Evolutionary conservation across 164 flowering plant species (phyloP), one percentile per base, ranked within the genome.

Genomic region (Annona squamosa): DNA sequence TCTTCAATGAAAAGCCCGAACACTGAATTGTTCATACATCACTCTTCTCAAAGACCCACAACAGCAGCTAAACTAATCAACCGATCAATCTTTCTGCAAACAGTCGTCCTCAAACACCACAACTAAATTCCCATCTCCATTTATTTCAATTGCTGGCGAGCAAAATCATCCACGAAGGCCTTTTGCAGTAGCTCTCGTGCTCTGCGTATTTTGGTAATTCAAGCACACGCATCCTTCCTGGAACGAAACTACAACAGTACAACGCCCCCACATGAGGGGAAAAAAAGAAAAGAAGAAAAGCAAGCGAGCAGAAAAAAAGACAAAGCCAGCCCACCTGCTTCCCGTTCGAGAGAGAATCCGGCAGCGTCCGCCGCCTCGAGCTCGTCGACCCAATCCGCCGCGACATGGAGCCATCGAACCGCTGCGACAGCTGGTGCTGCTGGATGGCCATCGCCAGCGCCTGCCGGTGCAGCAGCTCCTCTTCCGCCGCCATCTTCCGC

Each of bases 341-440:
- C 48, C 79, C 87, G 66, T 80, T 85, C 16, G 90, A 69, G 61
- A 89, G 68, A 4, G 89, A 74, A 68, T 86, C 90, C 48, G 88
- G 57, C 65, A 73, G 81, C 13, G 70, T 81, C 65, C 70, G 77
- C 68, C 92, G 79, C 48, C 91, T 59, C 59, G 91, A 86, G 77
- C 90, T 87, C 0, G 90, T 85, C 2, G 89, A 84, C 63, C 90
- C 95, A 16, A 87, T 82, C 66, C 95, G 73, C 44, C 90, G 73
- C 2, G 95, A 90, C 88, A 89, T 86, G 52, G 95, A 90, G 63
- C 95, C 95, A 13, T 88, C 91, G 62, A 89, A 87, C 73, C 92
- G 78, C 83, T 87, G 91, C 2, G 90, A 88, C 62, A 85, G 71
- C 67, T 85, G 87, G 72, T 85, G 90, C 80, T 90, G 95, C 2